Evolutionary conservation across 768 basidiomycete genomes (phyloP), one percentile per base, ranked within the genome.

Genomic region (Leccinum barrowsii): DNA sequence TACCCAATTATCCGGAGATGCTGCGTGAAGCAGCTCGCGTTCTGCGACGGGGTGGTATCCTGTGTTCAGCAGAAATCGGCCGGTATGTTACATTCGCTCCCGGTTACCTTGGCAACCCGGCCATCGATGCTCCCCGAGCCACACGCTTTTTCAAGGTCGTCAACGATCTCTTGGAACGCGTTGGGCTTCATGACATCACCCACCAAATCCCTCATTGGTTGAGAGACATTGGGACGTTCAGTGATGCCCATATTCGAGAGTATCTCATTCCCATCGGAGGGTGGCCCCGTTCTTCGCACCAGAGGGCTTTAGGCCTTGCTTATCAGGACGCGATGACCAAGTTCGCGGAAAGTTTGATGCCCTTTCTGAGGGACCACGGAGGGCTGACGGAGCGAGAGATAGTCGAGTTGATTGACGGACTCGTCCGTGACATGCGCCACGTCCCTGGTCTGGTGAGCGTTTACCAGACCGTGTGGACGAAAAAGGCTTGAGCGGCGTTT

Each of bases 31-130:
- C 80, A 15, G 77, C 76, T 6, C 83, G 91, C 40, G 76, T 91
- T 48, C 75, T 93, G 12, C 82, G 83, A 48, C 82, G 83, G 5
- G 85, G 85, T n/a, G 90, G 90, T 1, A 71, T 92, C 13, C 86
- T 90, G 67, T 60, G 87, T 7, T 85, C 85, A 2, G 78, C 79
- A 44, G 89, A 91, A 72, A 83, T 85, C 78, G 76, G 73, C 35
- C 75, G 77, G 24, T 73, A 67, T 35, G 76, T 82, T 0, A 56
- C 67, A 5, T 75, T 83, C 66, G 75, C 73, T 42, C 75, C 77
- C 7, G 58, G 58, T 51, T 70, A 65, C 65, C 63, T 66, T 49
- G 63, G 65, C 53, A 65, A 52, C 59, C 67, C 47, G 17, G 63
- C 62, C 21, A 67, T 57, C 60, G 74, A 58, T 46, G 71, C 44